Evolutionary conservation across 2,329 filamentous ascomycete species (phyloP).

Genomic region (Fusarium sp.): DNA sequence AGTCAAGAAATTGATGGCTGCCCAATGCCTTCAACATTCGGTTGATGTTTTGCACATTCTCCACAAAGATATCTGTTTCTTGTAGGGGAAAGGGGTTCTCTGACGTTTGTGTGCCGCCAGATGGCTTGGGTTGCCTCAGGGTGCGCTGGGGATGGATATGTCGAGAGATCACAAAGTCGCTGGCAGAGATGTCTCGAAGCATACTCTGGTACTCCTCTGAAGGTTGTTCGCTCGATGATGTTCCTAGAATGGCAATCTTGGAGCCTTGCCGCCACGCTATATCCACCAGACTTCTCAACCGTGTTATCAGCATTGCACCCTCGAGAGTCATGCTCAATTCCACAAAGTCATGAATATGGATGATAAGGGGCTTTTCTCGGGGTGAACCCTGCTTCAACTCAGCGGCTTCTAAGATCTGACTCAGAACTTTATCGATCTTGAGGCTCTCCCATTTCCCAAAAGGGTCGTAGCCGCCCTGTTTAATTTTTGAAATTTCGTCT

Average conservation of each 20-base stretch:
- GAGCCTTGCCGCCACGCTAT: constrained; percentile 76
- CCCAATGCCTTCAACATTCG: constrained; percentile 58
- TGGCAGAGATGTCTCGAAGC: constrained; percentile 53
- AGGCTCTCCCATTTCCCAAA: constrained; percentile 68
- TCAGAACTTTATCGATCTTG: constrained; percentile 68
- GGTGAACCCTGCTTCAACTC: constrained; percentile 50
- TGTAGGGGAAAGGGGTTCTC: constrained; percentile 46
- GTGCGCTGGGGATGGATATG: constrained; percentile 46
- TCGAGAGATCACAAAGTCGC: constrained; percentile 55
- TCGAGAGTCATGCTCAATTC: constrained; percentile 77
- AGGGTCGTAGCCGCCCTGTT: constrained; percentile 52
- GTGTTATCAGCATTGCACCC: constrained; percentile 74
- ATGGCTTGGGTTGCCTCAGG: constrained; percentile 45
- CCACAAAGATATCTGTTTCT: constrained; percentile 54
- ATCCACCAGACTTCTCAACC: constrained; percentile 78
- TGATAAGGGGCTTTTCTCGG: constrained; percentile 67
- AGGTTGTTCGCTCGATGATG: constrained; percentile 68
- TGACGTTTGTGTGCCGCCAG: constrained; percentile 32
- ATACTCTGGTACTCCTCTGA: constrained; percentile 56
- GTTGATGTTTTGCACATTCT: constrained; percentile 61
- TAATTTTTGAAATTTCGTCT: constrained; percentile 58
- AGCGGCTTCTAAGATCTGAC: constrained; percentile 64
- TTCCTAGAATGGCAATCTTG: constrained; percentile 82
- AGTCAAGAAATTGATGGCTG: constrained; percentile 37
- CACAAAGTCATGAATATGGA: constrained; percentile 84